These are phyloP conservation scores for Sclerotinia borealis DNA, from an alignment of 2,329 filamentous ascomycete species.

Conservation along the genomic window DNA sequence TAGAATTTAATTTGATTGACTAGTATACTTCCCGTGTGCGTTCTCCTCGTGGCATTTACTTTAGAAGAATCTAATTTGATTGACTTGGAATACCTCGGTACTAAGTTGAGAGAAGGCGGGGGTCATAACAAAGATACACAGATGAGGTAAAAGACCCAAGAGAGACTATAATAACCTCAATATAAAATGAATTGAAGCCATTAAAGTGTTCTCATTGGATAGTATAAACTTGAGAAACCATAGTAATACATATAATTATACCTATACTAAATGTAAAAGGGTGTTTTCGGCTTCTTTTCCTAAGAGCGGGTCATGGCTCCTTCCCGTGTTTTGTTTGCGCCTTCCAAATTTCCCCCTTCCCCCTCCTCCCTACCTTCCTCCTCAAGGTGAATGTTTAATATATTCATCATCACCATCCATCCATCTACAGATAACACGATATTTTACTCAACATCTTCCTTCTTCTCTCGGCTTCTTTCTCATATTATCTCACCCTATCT, in stretches of 20 bases:
- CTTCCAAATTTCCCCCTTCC: not conserved
- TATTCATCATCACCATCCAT: not conserved
- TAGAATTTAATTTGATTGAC: too few relatives aligned
- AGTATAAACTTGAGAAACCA: not conserved
- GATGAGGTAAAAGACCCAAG: too few relatives aligned
- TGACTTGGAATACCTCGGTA: too few relatives aligned
- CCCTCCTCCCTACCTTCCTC: not conserved
- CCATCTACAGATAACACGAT: not conserved
- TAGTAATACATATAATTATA: not conserved
- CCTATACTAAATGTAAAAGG: not conserved
- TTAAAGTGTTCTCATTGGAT: not conserved
- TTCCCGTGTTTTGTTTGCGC: not conserved
- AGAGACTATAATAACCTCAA: not conserved
- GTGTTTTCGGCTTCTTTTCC: not conserved
- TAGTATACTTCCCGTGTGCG: not conserved
- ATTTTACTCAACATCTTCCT: not conserved
- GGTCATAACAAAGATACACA: not conserved
- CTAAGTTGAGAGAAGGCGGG: not conserved
- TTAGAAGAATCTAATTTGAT: too few relatives aligned
- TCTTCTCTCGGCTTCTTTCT: not conserved
- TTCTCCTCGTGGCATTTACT: not conserved
- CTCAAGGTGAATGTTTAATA: not conserved
- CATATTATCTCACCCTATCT: not conserved
- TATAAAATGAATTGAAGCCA: not conserved
- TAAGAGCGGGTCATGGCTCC: not conserved